phyloP scores from a whole-genome alignment of 2,329 filamentous ascomycete genomes.

The Trichoderma asperellum region DNA sequence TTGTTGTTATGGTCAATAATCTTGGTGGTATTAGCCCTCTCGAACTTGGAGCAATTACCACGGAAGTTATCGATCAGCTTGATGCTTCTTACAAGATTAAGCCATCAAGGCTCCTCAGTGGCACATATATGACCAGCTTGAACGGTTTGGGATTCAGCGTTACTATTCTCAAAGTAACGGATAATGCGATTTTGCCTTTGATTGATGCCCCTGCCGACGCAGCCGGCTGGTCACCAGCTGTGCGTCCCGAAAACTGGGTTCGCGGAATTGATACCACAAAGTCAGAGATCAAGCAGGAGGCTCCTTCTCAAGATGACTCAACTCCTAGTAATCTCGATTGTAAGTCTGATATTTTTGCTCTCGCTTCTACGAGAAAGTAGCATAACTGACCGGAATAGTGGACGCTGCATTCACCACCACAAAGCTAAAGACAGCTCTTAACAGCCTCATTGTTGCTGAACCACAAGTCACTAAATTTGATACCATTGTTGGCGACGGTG shows the following conservation, averaged over 20 bases:
- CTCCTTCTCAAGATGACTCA: constrained; percentile 15
- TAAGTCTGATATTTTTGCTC: background rate
- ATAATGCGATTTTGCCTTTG: constrained; percentile 65
- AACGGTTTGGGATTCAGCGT: constrained; percentile 75
- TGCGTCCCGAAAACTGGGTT: constrained; percentile 29
- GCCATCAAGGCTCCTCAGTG: constrained; percentile 47
- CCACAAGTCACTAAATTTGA: constrained; percentile 36
- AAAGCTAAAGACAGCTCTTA: constrained; percentile 27
- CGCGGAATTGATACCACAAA: constrained; percentile 28
- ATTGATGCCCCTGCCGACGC: constrained; percentile 70
- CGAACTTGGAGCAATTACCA: constrained; percentile 33
- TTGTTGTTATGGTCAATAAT: constrained; percentile 33
- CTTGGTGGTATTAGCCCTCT: constrained; percentile 33
- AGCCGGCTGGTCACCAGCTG: constrained; percentile 60
- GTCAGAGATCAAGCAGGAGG: constrained; percentile 10
- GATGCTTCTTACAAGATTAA: constrained; percentile 41
- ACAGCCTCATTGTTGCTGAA: constrained; percentile 44
- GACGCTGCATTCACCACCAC: constrained; percentile 16
- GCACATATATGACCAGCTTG: constrained; percentile 71
- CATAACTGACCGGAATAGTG: constrained; percentile 23
- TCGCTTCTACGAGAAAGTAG: background rate
- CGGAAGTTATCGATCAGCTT: constrained; percentile 32
- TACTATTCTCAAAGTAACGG: constrained; percentile 44
- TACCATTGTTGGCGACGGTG: constrained; percentile 40
- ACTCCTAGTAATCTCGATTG: constrained; percentile 29